Evolutionary conservation across 2,329 filamentous ascomycete genomes (phyloP).

Genomic region (Lecanicillium sp.): DNA sequence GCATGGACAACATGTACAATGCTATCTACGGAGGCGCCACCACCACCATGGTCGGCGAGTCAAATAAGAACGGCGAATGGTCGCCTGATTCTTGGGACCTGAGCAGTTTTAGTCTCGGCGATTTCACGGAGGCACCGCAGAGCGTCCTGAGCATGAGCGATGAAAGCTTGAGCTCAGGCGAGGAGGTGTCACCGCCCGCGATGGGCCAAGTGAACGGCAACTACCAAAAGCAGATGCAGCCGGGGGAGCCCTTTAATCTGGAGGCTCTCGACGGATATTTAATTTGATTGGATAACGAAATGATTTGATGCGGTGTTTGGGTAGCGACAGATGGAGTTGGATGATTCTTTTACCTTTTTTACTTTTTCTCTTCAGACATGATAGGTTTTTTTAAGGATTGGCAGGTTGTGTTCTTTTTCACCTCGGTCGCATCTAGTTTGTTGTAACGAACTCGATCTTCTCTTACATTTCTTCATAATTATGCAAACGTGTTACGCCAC

Average conservation of each 20-base stretch:
- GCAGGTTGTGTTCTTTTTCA: neutral
- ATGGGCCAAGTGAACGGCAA: conserved; percentile 34
- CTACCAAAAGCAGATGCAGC: conserved; percentile 26
- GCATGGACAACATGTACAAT: conserved; percentile 77
- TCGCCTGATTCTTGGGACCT: conserved; percentile 54
- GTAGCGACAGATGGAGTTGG: neutral
- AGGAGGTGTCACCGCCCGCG: conserved; percentile 43
- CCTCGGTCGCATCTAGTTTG: neutral
- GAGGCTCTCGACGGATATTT: conserved; percentile 19
- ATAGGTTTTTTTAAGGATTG: neutral
- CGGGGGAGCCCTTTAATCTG: conserved; percentile 14
- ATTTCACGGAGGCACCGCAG: conserved; percentile 42
- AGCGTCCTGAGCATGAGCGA: conserved; percentile 53
- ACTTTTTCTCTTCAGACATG: neutral
- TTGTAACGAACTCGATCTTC: too few species aligned
- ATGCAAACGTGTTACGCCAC: too few species aligned
- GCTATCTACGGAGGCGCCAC: conserved; percentile 68
- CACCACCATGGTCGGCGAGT: conserved; percentile 39
- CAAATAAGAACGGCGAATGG: conserved; percentile 42
- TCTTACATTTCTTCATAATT: too few species aligned
- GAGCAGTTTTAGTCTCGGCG: conserved; percentile 43
- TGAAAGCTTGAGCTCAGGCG: conserved; percentile 51
- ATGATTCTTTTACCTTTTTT: neutral
- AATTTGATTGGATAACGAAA: neutral
- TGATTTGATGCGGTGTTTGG: neutral